Evolutionary conservation across 2,329 filamentous ascomycete species (phyloP).

Genomic region (Fusarium praegraminearum): DNA sequence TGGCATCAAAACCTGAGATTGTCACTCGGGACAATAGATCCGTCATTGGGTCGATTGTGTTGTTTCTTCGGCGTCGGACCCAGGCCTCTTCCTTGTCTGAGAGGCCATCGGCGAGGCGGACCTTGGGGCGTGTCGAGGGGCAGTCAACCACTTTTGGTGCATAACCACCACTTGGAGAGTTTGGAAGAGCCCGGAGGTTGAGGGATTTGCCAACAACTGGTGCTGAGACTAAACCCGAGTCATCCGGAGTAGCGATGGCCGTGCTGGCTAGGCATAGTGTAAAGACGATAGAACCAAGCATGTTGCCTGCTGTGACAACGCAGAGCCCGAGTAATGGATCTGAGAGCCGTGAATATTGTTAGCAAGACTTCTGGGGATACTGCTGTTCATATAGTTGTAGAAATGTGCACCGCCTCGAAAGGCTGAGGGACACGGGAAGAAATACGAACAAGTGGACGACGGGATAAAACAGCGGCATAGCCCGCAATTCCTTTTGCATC

Average conservation of each 20-base stretch:
- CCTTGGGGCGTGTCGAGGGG: constrained; percentile 73
- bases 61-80: constrained; percentile 76
- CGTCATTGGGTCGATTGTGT: constrained; percentile 79
- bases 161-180: constrained; percentile 61
- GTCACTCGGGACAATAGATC: constrained; percentile 77
- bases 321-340: neutral
- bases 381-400: neutral
- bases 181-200: constrained; percentile 11
- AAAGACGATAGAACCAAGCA: constrained; percentile 5
- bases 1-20: constrained; percentile 81
- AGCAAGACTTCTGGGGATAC: neutral
- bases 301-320: neutral
- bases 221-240: neutral
- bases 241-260: constrained; percentile 10
- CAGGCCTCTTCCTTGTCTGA: constrained; percentile 79
- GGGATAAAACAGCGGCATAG: neutral
- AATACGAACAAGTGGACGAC: neutral
- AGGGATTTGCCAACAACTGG: neutral
- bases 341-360: neutral
- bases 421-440: neutral
- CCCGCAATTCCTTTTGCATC: neutral
- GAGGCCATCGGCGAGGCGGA: constrained; percentile 72
- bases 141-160: constrained; percentile 76
- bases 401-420: neutral
- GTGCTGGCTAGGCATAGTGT: constrained; percentile 1